phyloP scores from a whole-genome alignment of 2,329 filamentous ascomycete genomes.

The Paracoccidioides brasiliensis region DNA sequence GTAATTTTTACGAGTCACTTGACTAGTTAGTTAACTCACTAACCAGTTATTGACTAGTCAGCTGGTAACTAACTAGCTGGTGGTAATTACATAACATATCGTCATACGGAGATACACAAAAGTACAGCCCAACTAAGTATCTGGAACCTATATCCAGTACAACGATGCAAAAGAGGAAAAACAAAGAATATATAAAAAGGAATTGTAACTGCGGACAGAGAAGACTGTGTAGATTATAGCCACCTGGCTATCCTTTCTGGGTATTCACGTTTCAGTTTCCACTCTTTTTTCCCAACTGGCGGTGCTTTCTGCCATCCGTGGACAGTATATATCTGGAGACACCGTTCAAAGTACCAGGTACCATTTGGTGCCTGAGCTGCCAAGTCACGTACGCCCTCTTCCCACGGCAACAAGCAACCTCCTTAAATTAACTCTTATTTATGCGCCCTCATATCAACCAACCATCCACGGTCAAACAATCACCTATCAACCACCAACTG shows the following conservation, averaged over 20 bases:
- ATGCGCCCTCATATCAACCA: no score
- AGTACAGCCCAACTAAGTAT: neutral
- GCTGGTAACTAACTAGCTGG: no score
- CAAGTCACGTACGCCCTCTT: neutral
- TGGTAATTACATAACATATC: no score
- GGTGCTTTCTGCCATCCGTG: neutral
- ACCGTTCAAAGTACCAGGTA: neutral
- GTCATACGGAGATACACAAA: no score
- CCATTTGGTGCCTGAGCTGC: neutral
- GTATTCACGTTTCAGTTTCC: neutral
- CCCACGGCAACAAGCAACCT: neutral
- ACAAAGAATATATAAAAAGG: neutral
- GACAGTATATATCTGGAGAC: neutral
- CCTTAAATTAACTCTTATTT: neutral
- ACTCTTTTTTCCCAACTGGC: neutral
- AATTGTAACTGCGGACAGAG: neutral
- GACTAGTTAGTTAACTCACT: no score
- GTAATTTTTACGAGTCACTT: neutral
- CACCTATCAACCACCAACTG: neutral
- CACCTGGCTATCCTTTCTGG: neutral
- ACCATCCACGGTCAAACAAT: no score
- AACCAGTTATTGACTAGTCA: no score
- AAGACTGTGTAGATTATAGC: neutral
- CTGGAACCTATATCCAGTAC: neutral
- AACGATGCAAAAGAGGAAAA: neutral